Conservation (phyloP, 139 green algal species). For the Chlorella sp. region DNA sequence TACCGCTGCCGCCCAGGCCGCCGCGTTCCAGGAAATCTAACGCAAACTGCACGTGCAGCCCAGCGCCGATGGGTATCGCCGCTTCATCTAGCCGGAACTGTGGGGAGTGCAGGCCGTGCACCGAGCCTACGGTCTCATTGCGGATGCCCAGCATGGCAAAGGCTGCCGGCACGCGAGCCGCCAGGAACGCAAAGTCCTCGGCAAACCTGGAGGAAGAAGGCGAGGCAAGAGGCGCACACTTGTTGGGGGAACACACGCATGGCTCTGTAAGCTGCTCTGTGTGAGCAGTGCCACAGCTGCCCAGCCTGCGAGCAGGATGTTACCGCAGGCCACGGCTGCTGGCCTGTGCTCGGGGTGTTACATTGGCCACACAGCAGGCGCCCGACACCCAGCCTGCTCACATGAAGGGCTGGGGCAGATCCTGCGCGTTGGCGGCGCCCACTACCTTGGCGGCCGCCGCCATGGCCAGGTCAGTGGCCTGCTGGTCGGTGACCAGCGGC, state of each 20-base stretch:
- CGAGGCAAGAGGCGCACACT: no score
- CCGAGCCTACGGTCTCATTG: constrained; percentile 72
- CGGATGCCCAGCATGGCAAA: constrained; percentile 88
- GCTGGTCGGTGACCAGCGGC: constrained; percentile 80
- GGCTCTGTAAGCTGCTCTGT: no score
- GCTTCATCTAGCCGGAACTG: constrained; percentile 83
- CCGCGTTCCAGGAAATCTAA: constrained; percentile 7
- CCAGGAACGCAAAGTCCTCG: constrained; percentile 87
- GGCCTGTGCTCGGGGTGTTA: no score
- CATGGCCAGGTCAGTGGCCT: constrained; percentile 54
- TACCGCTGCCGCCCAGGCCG: background rate
- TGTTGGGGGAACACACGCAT: no score
- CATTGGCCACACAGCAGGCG: no score
- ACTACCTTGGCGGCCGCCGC: constrained; percentile 56
- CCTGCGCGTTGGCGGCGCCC: constrained; percentile 6
- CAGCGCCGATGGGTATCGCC: constrained; percentile 74
- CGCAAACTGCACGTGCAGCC: constrained; percentile 78
- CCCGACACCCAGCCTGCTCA: constrained; percentile 7
- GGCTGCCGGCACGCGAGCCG: constrained; percentile 49
- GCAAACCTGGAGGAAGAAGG: background rate
- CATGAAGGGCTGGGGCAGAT: constrained; percentile 67
- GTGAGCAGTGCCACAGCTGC: no score
- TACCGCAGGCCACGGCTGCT: no score
- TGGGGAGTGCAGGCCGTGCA: constrained; percentile 77
- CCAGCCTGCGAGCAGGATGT: no score